Percentiles rank a stretch among this genome's conserved stretches.
Evolutionary conservation across 345 rosid species (phyloP).

Genomic region (Eucalyptus rudis): DNA sequence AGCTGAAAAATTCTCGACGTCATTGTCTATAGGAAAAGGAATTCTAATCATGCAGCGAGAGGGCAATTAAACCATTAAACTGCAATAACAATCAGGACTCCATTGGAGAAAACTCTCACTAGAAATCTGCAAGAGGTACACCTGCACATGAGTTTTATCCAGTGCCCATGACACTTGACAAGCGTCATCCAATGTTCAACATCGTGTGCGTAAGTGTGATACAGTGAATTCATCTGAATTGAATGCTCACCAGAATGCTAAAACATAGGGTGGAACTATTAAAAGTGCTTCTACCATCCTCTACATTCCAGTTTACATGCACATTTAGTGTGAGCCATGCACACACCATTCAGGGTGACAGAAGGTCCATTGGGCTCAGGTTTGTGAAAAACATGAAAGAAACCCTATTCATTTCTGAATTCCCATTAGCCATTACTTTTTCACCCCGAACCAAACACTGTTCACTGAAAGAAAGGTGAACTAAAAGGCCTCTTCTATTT

Average conservation of each 20-base stretch:
- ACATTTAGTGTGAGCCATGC: neutral
- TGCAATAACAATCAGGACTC: neutral
- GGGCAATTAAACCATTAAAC: neutral
- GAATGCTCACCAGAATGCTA: neutral
- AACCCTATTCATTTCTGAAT: neutral
- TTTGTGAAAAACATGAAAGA: neutral
- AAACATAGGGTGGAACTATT: neutral
- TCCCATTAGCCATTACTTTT: neutral
- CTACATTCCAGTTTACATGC: neutral
- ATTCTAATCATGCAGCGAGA: neutral
- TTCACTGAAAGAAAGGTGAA: neutral
- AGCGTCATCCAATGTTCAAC: neutral
- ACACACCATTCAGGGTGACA: neutral
- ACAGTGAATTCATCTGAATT: neutral
- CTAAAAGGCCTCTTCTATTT: neutral
- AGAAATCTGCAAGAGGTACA: neutral
- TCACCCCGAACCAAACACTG: neutral
- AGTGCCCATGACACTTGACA: neutral
- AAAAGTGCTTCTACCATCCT: neutral
- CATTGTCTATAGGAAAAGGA: neutral
- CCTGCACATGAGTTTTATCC: neutral
- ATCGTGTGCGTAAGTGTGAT: neutral
- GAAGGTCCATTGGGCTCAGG: neutral
- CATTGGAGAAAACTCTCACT: neutral
- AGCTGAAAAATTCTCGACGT: neutral